Evolutionary conservation across 78 protist genomes (phyloP).

Genomic region (Pigoraptor vietnamica): DNA sequence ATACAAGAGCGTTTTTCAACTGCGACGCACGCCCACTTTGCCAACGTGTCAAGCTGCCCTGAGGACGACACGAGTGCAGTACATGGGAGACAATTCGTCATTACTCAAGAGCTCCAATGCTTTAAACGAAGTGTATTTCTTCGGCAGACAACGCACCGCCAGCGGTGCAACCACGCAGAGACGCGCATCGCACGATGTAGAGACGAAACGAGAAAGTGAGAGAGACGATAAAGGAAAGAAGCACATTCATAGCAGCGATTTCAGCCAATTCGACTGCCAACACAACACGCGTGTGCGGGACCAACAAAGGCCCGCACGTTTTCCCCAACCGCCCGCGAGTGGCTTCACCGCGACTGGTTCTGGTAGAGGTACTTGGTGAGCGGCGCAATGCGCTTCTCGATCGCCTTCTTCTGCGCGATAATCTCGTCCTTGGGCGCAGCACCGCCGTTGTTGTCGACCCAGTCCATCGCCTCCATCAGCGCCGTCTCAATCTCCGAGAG

Average conservation of each 20-base stretch:
- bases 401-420: constrained; percentile 77
- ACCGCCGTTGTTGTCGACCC: constrained; percentile 47
- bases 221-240: background rate
- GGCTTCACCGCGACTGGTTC: background rate
- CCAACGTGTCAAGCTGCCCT: too few relatives aligned
- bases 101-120: too few relatives aligned
- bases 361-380: constrained; percentile 86
- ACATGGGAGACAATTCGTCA: too few relatives aligned
- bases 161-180: too few relatives aligned
- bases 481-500: background rate
- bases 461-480: constrained; percentile 18
- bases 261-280: too few relatives aligned
- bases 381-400: constrained; percentile 83
- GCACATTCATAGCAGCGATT: too few relatives aligned
- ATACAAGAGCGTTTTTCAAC: too few relatives aligned
- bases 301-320: background rate
- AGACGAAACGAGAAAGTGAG: background rate
- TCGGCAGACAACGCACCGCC: too few relatives aligned
- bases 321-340: background rate
- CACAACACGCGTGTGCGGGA: background rate
- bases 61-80: too few relatives aligned
- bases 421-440: constrained; percentile 57
- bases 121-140: too few relatives aligned
- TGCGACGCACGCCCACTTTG: too few relatives aligned
- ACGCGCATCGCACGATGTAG: too few relatives aligned